phyloP scores from a whole-genome alignment of 495 filamentous ascomycete genomes.

The Xylaria venustula region DNA sequence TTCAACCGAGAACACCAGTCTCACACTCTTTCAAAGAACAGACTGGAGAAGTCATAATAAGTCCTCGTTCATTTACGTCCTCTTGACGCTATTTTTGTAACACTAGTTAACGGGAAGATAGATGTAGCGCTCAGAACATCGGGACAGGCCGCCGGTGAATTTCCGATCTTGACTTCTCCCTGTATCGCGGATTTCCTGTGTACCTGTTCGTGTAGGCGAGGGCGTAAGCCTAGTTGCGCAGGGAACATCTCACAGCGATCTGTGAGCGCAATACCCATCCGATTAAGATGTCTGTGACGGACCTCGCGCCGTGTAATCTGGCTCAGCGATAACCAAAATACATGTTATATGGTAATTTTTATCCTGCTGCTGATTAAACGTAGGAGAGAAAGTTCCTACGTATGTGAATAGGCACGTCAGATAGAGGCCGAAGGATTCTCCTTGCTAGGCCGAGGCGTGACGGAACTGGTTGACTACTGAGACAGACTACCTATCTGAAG shows the following conservation, averaged over 20 bases:
- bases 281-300: conserved; percentile 1
- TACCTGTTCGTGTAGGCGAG: conserved; percentile 24
- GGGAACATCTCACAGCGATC: neutral
- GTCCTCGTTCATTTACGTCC: too few species aligned
- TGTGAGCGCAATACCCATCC: neutral
- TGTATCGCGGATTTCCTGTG: conserved; percentile 27
- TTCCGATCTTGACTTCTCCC: conserved; percentile 26
- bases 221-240: conserved; percentile 13
- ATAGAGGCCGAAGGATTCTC: conserved; percentile 26
- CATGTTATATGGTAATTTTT: neutral
- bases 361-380: neutral
- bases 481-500: conserved; percentile 4
- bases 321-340: neutral
- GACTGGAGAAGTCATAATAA: neutral
- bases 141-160: conserved; percentile 26
- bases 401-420: conserved; percentile 17
- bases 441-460: conserved; percentile 14
- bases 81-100: too few species aligned
- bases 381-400: neutral
- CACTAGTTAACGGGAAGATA: too few species aligned
- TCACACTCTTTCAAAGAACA: neutral
- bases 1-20: neutral
- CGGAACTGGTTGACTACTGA: conserved; percentile 25
- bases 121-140: conserved; percentile 25
- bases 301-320: neutral